Base-by-base conservation (phyloP, 306 rosid species). In the Fragaria iinumae region DNA sequence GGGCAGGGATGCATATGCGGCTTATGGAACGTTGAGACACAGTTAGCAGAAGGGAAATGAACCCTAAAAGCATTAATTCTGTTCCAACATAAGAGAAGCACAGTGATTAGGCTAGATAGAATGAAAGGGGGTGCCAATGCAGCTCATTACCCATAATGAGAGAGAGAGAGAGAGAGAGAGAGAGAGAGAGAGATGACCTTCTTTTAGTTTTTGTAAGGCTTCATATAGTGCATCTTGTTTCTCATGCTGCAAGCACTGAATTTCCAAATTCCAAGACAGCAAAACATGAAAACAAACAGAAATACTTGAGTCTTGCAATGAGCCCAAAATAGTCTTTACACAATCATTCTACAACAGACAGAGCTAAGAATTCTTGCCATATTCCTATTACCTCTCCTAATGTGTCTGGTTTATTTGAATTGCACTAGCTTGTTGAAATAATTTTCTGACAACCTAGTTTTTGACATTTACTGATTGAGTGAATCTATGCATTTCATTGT, bases 21-120 rank as follows among this genome's bases (percentile, higher is more conserved):
- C 93, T 88, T 85, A 95, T 83, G 25, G 79, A n/a, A 45, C 72
- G 69, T 89, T 95, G 98, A 71, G 75, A 83, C 74, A 84, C 95
- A 6, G 96, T 89, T 79, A 95, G 81, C 62, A 92, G 87, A 68
- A 95, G 91, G 71, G 98, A 95, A 71, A 95, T 95, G 84, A 95
- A 92, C 81, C 98, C 97, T 72, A 95, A 78, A 77, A 95, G 93
- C 97, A 95, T 95, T 84, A 95, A 81, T 69, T 95, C 98, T 92
- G 97, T 71, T 75, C 60, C 47, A 39, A 65, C 73, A 79, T 39
- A 57, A 66, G 52, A 20, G 63, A 43, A 6, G 21, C 65, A 82
- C 77, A 80, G 64, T 27, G 56, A 77, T 79, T 72, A 83, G 85
- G 72, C 60, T 45, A 81, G 29, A 73, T 23, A 41, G 52, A 73